A percentile compares a stretch with the other conserved stretches of the same genome.
Evolutionary conservation across 2,329 filamentous ascomycete genomes (phyloP).

Genomic region (Bipolaris zeicola): DNA sequence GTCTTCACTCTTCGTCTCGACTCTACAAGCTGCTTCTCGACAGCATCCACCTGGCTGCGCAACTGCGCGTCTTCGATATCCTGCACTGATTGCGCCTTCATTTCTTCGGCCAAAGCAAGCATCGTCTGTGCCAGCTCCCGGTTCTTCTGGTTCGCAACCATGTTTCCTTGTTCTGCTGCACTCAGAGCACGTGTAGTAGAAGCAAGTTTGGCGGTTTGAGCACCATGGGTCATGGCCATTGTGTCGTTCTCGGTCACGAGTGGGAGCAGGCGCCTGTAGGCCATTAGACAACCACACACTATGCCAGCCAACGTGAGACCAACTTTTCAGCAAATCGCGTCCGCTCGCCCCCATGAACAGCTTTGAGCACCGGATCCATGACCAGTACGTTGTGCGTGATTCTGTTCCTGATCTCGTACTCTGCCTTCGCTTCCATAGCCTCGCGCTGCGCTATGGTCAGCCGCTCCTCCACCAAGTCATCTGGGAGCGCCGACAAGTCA

Average conservation of each 20-base stretch:
- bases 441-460: constrained; percentile 64
- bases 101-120: constrained; percentile 65
- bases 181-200: constrained; percentile 60
- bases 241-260: constrained; percentile 70
- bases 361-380: constrained; percentile 76
- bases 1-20: constrained; percentile 72
- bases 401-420: constrained; percentile 71
- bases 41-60: constrained; percentile 61
- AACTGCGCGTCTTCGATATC: constrained; percentile 60
- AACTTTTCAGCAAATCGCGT: constrained; percentile 73
- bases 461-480: constrained; percentile 59
- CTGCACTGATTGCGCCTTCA: constrained; percentile 59
- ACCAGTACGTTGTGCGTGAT: constrained; percentile 71
- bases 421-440: constrained; percentile 71
- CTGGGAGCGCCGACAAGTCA: constrained; percentile 49
- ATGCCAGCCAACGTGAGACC: constrained; percentile 7
- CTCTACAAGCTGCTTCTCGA: constrained; percentile 65
- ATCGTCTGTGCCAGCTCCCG: constrained; percentile 66
- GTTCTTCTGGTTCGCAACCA: constrained; percentile 65
- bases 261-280: constrained; percentile 66
- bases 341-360: constrained; percentile 71
- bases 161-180: constrained; percentile 63
- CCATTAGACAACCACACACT: constrained; percentile 14
- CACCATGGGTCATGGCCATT: constrained; percentile 67
- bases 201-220: constrained; percentile 61